phyloP scores from a whole-genome alignment of 2,329 filamentous ascomycete genomes.

The Cryphonectria nitschkei region DNA sequence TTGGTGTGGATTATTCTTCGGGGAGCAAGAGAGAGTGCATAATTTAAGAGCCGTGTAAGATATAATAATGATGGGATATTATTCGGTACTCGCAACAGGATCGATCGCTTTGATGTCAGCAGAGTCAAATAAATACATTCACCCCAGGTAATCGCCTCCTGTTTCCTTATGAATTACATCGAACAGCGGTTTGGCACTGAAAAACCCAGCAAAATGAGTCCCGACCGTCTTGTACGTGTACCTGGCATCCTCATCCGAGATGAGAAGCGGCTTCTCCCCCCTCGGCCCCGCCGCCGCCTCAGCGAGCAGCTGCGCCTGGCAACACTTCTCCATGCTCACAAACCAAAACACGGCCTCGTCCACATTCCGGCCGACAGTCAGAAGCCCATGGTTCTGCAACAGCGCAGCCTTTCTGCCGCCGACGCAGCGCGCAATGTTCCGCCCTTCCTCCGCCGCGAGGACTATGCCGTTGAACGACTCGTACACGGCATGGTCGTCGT shows the following conservation, averaged over 20 bases:
- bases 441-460: conserved; percentile 54
- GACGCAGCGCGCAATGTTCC: conserved; percentile 50
- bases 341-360: conserved; percentile 60
- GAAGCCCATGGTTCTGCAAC: conserved; percentile 58
- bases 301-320: conserved; percentile 54
- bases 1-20: background rate
- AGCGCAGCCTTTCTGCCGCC: conserved; percentile 55
- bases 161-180: conserved; percentile 50
- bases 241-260: conserved; percentile 67
- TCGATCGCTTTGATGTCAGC: background rate
- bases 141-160: conserved; percentile 26
- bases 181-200: conserved; percentile 72
- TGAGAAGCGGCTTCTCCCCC: conserved; percentile 67
- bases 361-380: conserved; percentile 54
- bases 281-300: conserved; percentile 64
- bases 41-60: background rate
- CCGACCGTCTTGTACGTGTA: conserved; percentile 72
- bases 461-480: conserved; percentile 50
- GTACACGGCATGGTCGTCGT: conserved; percentile 52
- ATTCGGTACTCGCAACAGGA: too few species aligned
- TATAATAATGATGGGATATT: background rate
- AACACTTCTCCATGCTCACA: conserved; percentile 53
- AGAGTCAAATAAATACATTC: background rate
- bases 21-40: background rate
- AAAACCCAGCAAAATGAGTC: conserved; percentile 65